Percentiles rank a stretch among this genome's conserved stretches.
Conservation (phyloP, 2,329 filamentous ascomycete genomes). For the Aspergillus brunneoviolaceus region DNA sequence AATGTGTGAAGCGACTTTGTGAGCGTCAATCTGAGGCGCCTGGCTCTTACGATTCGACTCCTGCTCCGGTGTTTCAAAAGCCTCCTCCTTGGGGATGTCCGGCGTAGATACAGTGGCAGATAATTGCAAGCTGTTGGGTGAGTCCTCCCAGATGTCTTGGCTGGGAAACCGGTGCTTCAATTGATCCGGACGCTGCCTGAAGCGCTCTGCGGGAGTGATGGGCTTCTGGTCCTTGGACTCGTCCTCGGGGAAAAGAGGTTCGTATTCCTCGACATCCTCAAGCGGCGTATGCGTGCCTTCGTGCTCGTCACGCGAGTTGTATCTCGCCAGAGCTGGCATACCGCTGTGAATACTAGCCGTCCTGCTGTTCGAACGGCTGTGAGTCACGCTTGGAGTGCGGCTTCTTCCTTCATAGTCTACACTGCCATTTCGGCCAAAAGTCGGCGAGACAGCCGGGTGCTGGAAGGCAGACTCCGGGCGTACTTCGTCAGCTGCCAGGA, state of each 20-base stretch:
- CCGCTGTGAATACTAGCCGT: conserved; percentile 63
- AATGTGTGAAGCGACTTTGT: conserved; percentile 37
- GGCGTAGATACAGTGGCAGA: conserved; percentile 81
- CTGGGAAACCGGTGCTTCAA: conserved; percentile 79
- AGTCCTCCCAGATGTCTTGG: conserved; percentile 96
- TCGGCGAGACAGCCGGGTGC: conserved; percentile 79
- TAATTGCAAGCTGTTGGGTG: conserved; percentile 77
- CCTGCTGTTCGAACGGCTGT: conserved; percentile 64
- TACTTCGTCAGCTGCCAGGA: conserved; percentile 85
- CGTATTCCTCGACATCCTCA: conserved; percentile 89
- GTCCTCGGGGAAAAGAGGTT: conserved; percentile 84
- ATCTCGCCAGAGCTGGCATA: conserved; percentile 54
- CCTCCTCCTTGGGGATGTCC: conserved; percentile 54
- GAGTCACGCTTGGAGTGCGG: conserved; percentile 54
- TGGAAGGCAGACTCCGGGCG: conserved; percentile 66
- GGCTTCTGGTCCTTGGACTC: conserved; percentile 60
- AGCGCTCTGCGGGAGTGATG: conserved; percentile 54
- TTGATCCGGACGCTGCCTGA: conserved; percentile 54
- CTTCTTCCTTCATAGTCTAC: conserved; percentile 53
- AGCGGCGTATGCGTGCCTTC: conserved; percentile 65
- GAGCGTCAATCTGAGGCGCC: conserved; percentile 38
- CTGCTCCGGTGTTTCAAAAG: conserved; percentile 50
- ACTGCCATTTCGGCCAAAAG: conserved; percentile 62
- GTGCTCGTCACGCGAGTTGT: conserved; percentile 52
- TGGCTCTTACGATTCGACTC: conserved; percentile 46